Evolutionary conservation across 345 rosid species (phyloP).

Genomic region (Anastatica hierochuntica): DNA sequence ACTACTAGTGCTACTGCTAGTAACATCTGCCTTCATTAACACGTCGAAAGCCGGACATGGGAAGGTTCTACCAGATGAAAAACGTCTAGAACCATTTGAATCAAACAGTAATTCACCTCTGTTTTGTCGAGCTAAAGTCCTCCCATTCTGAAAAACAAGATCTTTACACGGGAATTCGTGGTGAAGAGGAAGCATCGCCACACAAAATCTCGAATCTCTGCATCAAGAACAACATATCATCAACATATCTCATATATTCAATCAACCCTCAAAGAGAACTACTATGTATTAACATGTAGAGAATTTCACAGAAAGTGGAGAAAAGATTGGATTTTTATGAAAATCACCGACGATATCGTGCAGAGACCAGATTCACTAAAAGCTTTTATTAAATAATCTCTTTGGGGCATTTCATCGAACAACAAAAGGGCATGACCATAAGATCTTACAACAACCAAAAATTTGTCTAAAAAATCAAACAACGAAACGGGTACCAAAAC

Average conservation of each 20-base stretch:
- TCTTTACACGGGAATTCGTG: constrained; percentile 35
- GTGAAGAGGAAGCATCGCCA: constrained; percentile 43
- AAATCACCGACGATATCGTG: not conserved
- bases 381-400: not conserved
- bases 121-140: constrained; percentile 5
- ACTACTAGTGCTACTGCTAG: constrained; percentile 6
- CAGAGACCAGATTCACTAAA: not conserved
- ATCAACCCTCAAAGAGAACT: not conserved
- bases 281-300: not conserved
- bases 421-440: not conserved
- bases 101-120: constrained; percentile 19
- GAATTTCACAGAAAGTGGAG: not conserved
- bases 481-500: not conserved
- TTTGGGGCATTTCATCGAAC: not conserved
- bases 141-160: constrained; percentile 16
- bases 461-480: too few species aligned
- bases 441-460: too few species aligned
- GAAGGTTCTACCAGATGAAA: constrained; percentile 12
- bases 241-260: not conserved
- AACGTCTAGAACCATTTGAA: constrained; percentile 17
- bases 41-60: constrained; percentile 16
- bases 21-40: constrained; percentile 6
- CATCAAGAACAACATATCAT: constrained; percentile 1
- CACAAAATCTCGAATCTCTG: constrained; percentile 25
- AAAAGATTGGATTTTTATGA: not conserved